Conservation (phyloP, 768 basidiomycete species). For the Suillus subalutaceus region DNA sequence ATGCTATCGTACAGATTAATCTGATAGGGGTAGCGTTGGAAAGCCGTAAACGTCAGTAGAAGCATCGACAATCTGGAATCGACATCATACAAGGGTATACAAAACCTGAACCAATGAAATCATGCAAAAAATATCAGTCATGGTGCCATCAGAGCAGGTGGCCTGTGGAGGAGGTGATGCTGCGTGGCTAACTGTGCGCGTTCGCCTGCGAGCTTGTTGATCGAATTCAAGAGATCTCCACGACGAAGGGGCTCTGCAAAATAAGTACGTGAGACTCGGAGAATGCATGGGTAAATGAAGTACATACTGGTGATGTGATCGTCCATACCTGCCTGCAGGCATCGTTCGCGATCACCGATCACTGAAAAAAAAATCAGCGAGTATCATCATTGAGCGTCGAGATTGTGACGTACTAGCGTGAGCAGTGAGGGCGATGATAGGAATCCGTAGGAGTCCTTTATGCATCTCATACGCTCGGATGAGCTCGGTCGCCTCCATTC, state of each 20-base stretch:
- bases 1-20: constrained; percentile 4
- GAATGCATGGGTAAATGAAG: neutral
- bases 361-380: constrained; percentile 48
- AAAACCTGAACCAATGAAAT: neutral
- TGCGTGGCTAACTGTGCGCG: constrained; percentile 41
- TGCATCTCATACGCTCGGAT: constrained; percentile 85
- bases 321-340: constrained; percentile 79
- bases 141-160: constrained; percentile 32
- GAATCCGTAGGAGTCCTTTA: constrained; percentile 71
- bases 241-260: constrained; percentile 73
- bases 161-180: constrained; percentile 29
- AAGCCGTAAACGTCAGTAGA: neutral
- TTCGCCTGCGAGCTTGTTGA: constrained; percentile 77
- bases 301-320: constrained; percentile 80
- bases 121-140: constrained; percentile 8
- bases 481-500: constrained; percentile 94
- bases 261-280: constrained; percentile 3
- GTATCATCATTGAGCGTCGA: neutral
- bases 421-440: constrained; percentile 96
- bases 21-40: neutral
- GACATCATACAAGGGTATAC: neutral
- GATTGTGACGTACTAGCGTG: constrained; percentile 79
- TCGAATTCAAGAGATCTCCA: constrained; percentile 78
- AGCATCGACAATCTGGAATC: neutral
- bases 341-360: constrained; percentile 85